Base-by-base conservation (phyloP, 495 filamentous ascomycete species). In the Tuber umbilicatum region DNA sequence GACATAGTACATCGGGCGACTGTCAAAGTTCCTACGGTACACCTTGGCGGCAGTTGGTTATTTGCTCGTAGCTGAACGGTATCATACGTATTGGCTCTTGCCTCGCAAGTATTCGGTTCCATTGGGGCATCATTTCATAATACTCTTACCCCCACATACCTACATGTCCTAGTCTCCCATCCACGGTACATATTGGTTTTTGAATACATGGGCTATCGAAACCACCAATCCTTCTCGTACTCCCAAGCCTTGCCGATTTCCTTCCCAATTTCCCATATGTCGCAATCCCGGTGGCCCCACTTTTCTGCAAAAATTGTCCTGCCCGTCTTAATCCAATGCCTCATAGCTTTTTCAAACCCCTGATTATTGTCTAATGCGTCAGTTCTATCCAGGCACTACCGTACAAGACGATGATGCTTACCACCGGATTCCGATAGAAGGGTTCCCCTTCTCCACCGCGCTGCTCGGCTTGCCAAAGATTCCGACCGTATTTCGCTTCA, bases 381-480 rank as follows among this genome's bases (percentile, higher is more conserved):
- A 14, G 19, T 21, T 0, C 10, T 16, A n/a, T 9, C 1, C 2
- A 7, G 17, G 1, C 23, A n/a, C 17, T 27, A 10, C 37, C 16
- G 19, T 2, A 12, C 35, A 27, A 37, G 41, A 43, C 12, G 19
- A 7, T 43, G 38, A 67, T 64, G 43, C 70, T 19, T 2, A 88
- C 89, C 16, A 79, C 84, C 0, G 85, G 77, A 71, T 88, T 84
- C 71, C 89, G 84, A 78, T 89, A 89, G 69, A 86, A 91, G 7
- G 87, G 87, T 78, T 91, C 89, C 7, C 89, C 89, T 70, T 86
- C 76, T 0, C 89, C 89, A 35, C 89, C 89, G 17, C 79, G 85
- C 79, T 90, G 89, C 45, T 83, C 82, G 4, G 77, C 75, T 76
- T 90, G 89, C 89, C 89, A 91, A 10, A 84, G 87, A 80, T 91